Percentiles rank a stretch among this genome's conserved stretches.
These are phyloP conservation scores for Emergomyces pasteurianus DNA, from an alignment of 2,329 filamentous ascomycete species.

Conservation along the genomic window DNA sequence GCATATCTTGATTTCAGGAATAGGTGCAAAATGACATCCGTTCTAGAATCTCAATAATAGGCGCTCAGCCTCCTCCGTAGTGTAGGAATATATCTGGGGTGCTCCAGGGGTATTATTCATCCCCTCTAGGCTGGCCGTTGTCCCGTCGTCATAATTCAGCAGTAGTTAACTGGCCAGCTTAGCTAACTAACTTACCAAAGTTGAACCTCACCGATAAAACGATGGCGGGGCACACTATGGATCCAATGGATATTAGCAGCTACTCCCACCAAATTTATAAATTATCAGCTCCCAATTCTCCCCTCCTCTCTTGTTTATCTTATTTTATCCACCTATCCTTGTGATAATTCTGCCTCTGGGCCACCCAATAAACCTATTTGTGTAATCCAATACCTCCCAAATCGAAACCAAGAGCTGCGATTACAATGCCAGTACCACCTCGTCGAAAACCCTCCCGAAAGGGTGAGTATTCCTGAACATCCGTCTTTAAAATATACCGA, in stretches of 20 bases:
- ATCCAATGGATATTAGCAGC: background rate
- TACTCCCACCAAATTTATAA: background rate
- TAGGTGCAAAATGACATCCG: background rate
- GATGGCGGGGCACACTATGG: background rate
- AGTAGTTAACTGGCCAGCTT: too few species aligned
- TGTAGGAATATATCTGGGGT: too few species aligned
- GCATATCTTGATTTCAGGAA: background rate
- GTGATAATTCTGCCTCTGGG: background rate
- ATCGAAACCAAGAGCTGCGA: conserved; percentile 4
- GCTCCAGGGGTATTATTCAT: background rate
- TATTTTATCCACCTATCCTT: background rate
- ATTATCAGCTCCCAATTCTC: background rate
- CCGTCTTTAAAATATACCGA: background rate
- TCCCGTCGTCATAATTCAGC: background rate
- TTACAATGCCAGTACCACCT: conserved; percentile 54
- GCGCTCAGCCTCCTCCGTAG: too few species aligned
- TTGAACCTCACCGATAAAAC: background rate
- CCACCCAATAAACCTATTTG: background rate
- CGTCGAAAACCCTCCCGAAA: conserved; percentile 57
- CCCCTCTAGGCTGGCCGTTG: background rate
- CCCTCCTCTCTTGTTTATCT: background rate
- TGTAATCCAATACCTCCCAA: background rate
- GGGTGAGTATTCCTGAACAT: conserved; percentile 46
- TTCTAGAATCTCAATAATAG: too few species aligned
- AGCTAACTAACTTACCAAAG: too few species aligned